phyloP scores from a whole-genome alignment of 2,329 filamentous ascomycete genomes.

The Ascochyta koolunga region DNA sequence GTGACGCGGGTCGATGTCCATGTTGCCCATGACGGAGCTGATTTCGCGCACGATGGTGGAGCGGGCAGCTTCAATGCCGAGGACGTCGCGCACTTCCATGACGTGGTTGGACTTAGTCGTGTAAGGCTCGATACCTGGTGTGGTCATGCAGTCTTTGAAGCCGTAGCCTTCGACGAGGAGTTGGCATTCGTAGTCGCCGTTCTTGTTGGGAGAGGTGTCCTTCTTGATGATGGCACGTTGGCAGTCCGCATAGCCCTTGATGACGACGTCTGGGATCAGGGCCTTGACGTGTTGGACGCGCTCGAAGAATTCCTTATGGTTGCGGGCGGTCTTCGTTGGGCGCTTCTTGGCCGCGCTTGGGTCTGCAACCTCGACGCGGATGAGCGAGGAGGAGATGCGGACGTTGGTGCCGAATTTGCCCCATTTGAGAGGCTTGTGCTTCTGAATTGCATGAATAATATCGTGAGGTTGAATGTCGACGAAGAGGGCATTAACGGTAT shows the following conservation, averaged over 20 bases:
- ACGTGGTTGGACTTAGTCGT: slow-evolving; percentile 81
- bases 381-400: slow-evolving; percentile 51
- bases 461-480: slow-evolving; percentile 77
- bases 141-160: slow-evolving; percentile 86
- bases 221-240: slow-evolving; percentile 88
- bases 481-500: slow-evolving; percentile 79
- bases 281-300: slow-evolving; percentile 87
- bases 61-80: slow-evolving; percentile 94
- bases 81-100: slow-evolving; percentile 83
- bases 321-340: slow-evolving; percentile 37
- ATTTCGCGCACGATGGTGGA: slow-evolving; percentile 91
- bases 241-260: slow-evolving; percentile 88
- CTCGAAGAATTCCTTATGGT: slow-evolving; percentile 69
- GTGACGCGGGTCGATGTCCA: slow-evolving; percentile 96
- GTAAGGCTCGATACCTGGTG: slow-evolving; percentile 83
- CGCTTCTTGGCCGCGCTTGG: slow-evolving; percentile 36
- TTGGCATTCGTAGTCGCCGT: slow-evolving; percentile 61
- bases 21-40: slow-evolving; percentile 83
- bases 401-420: slow-evolving; percentile 66
- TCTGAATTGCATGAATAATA: slow-evolving; percentile 77
- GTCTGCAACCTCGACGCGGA: slow-evolving; percentile 75
- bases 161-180: slow-evolving; percentile 94
- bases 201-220: slow-evolving; percentile 69
- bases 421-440: slow-evolving; percentile 83
- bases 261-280: slow-evolving; percentile 78